phyloP scores from a whole-genome alignment of 2,329 filamentous ascomycete species.

The Aspergillus pseudotamarii region DNA sequence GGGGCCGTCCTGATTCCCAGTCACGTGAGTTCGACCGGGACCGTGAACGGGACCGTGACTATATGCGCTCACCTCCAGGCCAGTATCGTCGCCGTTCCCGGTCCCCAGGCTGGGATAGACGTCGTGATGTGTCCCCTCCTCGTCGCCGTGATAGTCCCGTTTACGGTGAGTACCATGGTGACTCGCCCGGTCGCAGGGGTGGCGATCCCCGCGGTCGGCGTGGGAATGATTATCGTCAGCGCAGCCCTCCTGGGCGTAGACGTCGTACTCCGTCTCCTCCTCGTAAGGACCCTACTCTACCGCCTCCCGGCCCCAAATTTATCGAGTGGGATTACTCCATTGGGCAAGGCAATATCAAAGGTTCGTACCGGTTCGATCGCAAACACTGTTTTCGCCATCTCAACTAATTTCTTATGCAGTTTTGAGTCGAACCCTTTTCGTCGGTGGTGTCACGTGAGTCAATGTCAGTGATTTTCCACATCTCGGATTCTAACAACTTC shows the following conservation, averaged over 20 bases:
- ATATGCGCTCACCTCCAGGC: slow-evolving; percentile 64
- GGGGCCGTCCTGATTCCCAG: slow-evolving; percentile 43
- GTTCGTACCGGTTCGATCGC: slow-evolving; percentile 34
- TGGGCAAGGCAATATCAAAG: slow-evolving; percentile 77
- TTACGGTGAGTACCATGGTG: slow-evolving; percentile 72
- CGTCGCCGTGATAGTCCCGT: slow-evolving; percentile 69
- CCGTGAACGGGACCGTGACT: slow-evolving; percentile 64
- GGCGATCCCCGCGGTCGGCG: slow-evolving; percentile 58
- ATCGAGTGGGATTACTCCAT: slow-evolving; percentile 77
- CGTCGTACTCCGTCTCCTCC: slow-evolving; percentile 65
- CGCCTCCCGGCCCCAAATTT: slow-evolving; percentile 66
- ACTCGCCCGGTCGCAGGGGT: slow-evolving; percentile 64
- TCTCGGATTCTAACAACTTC: slow-evolving; percentile 21
- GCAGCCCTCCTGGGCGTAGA: slow-evolving; percentile 74
- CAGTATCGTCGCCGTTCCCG: slow-evolving; percentile 71
- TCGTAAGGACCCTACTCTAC: slow-evolving; percentile 45
- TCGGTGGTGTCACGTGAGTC: slow-evolving; percentile 88
- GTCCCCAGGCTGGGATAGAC: slow-evolving; percentile 76
- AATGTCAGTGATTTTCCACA: background rate
- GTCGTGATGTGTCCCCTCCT: slow-evolving; percentile 64
- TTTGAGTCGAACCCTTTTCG: slow-evolving; percentile 90
- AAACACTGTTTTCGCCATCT: slow-evolving; percentile 7
- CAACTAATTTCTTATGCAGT: slow-evolving; percentile 53
- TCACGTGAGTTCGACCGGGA: slow-evolving; percentile 58
- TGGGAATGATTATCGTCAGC: slow-evolving; percentile 75